A percentile compares a stretch with the other conserved stretches of the same genome.
phyloP scores from a whole-genome alignment of 192 early-diverging fungal species.

The Rhizophagus clarus region DNA sequence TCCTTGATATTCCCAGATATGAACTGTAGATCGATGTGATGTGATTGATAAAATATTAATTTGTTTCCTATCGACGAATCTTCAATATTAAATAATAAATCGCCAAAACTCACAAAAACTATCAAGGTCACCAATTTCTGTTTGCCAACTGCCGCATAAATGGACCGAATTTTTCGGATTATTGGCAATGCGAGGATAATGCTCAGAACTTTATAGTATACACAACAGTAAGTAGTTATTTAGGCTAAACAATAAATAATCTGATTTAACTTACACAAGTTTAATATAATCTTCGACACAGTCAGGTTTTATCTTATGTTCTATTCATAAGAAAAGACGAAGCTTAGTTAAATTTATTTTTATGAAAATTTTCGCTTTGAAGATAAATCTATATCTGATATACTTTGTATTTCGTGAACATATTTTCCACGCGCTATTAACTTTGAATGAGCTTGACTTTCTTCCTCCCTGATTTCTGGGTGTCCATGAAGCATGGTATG shows the following conservation, averaged over 20 bases:
- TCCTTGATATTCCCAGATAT: conserved; percentile 94
- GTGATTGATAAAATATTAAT: conserved; percentile 29
- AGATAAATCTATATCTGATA: conserved; percentile 12
- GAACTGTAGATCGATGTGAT: conserved; percentile 56
- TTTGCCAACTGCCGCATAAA: conserved; percentile 87
- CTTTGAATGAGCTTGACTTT: conserved; percentile 66
- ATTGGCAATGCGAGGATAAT: conserved; percentile 76
- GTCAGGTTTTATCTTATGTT: conserved; percentile 85
- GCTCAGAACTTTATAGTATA: conserved; percentile 55
- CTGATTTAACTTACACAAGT: conserved; percentile 53
- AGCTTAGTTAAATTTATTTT: neutral
- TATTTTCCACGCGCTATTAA: conserved; percentile 84
- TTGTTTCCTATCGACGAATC: neutral
- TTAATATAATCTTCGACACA: conserved; percentile 82
- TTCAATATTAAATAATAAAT: conserved; percentile 30
- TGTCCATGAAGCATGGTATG: conserved; percentile 8
- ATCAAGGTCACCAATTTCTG: conserved; percentile 86
- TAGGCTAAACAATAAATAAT: neutral
- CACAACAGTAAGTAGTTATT: neutral
- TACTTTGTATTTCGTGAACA: conserved; percentile 85
- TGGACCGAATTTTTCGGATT: conserved; percentile 75
- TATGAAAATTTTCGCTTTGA: neutral
- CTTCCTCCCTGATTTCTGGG: neutral
- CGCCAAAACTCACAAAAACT: conserved; percentile 65
- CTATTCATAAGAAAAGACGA: conserved; percentile 36